Percentiles rank a stretch among this genome's conserved stretches.
phyloP scores from a whole-genome alignment of 2,329 filamentous ascomycete genomes.

The Emericellopsis cladophorae region DNA sequence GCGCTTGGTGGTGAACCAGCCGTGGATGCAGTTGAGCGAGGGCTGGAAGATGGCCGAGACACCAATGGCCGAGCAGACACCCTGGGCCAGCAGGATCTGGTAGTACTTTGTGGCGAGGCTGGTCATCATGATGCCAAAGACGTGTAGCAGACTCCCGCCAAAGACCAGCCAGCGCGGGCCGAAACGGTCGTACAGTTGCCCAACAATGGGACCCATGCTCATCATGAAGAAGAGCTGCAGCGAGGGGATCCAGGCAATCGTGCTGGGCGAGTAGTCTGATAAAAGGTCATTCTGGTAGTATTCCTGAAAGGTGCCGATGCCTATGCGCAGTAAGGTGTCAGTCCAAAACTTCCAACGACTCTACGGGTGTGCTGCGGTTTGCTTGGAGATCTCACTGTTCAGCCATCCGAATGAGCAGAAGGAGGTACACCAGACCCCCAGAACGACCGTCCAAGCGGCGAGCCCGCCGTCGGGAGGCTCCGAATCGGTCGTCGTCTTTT shows the following conservation, averaged over 20 bases:
- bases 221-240: constrained; percentile 44
- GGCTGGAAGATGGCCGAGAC: constrained; percentile 20
- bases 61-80: constrained; percentile 22
- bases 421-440: constrained; percentile 24
- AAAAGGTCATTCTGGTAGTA: constrained; percentile 42
- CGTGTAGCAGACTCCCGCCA: constrained; percentile 38
- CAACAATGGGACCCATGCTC: constrained; percentile 41
- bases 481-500: neutral
- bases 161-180: constrained; percentile 45
- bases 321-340: neutral
- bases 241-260: constrained; percentile 50
- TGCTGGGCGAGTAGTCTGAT: constrained; percentile 32
- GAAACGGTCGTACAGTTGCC: constrained; percentile 48
- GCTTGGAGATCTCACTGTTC: constrained; percentile 8
- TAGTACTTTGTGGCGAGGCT: constrained; percentile 30
- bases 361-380: neutral
- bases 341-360: neutral
- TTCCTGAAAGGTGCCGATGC: constrained; percentile 40
- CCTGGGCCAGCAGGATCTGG: constrained; percentile 25
- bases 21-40: constrained; percentile 15
- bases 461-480: constrained; percentile 12
- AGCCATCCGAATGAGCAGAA: constrained; percentile 28
- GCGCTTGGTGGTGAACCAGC: constrained; percentile 27
- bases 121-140: constrained; percentile 53
- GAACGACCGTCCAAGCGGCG: constrained; percentile 23